Evolutionary conservation across 1,284 basidiomycete species (phyloP), one percentile per base, ranked within the genome.

Genomic region (Pascua guehoae): DNA sequence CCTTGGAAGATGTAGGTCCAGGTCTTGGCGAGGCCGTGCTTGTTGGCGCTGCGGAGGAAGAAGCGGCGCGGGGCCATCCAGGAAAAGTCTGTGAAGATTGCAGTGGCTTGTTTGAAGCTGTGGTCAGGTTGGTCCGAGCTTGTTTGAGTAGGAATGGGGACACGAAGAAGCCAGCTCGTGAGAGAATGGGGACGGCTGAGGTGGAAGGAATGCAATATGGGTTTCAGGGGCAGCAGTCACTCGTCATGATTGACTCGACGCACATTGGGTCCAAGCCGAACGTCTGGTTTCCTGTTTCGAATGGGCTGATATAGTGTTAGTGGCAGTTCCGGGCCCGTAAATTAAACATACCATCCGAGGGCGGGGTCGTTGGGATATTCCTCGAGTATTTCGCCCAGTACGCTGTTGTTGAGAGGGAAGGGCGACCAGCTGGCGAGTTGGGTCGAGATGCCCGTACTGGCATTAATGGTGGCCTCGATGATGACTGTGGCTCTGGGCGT

Each of bases 1-100:
- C 66, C 63, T 43, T 66, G 61, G 43, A 71, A 71, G 36, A 63
- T 59, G 60, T 72, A 73, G 2, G 66, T 63, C 71, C 71, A 73
- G 11, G 66, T 69, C 44, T 67, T 45, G 36, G 53, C 51, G 10
- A 62, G 40, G 17, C 67, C 66, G 41, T 68, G 46, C 10, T 58
- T 12, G 41, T 62, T 66, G n/a, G 68, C 61, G 36, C 62, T 51
- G 37, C 63, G 53, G 8, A 70, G 56, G 54, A 73, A 68, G 57
- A 56, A 63, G 43, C 72, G 57, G 17, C 72, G 57, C 8, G 55
- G 57, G 0, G 70, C 59, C 48, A 68, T 62, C 63, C 73, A 73
- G 0, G 47, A 47, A 0, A 61, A 62, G 45, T 74, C 72, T 4
- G 69, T 67, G 15, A 68, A 38, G 16, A 70, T 60, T 1, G 71